Percentiles rank a stretch among this genome's conserved stretches.
Conservation (phyloP, 108 stramenopile genomes). For the Schizochytrium sp. region DNA sequence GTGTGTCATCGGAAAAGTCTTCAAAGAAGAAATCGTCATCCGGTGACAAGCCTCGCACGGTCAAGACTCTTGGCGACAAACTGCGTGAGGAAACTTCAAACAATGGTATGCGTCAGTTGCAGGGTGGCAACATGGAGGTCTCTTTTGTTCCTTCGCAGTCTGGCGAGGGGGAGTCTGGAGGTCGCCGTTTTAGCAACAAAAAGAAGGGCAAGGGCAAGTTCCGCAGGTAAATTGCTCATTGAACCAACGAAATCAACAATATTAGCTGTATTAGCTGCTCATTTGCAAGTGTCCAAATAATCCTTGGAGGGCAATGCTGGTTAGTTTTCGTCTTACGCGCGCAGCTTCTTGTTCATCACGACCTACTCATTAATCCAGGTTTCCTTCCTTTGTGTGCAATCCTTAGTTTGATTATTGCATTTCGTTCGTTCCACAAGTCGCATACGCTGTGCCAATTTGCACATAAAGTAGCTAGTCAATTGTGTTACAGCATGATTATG, state of each 20-base stretch:
- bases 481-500: too few relatives aligned
- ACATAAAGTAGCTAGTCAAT: too few relatives aligned
- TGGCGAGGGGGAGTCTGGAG: not conserved
- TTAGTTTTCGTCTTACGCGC: not conserved
- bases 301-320: too few relatives aligned
- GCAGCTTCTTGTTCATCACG: not conserved
- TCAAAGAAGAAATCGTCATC: not conserved
- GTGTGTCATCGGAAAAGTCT: too few relatives aligned
- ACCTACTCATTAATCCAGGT: not conserved
- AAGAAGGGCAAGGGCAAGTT: not conserved
- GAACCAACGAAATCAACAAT: too few relatives aligned
- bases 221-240: too few relatives aligned
- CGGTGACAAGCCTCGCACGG: not conserved
- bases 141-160: slow-evolving; percentile 33
- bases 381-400: not conserved
- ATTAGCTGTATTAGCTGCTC: too few relatives aligned
- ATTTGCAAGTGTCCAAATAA: too few relatives aligned
- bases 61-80: slow-evolving; percentile 26
- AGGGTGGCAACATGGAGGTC: slow-evolving; percentile 50
- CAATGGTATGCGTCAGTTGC: not conserved
- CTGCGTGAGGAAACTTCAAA: slow-evolving; percentile 7
- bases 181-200: not conserved
- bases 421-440: too few relatives aligned
- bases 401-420: not conserved
- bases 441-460: too few relatives aligned